These are phyloP conservation scores for Filobasidium floriforme DNA, from an alignment of 768 basidiomycete genomes.

Conservation along the genomic window DNA sequence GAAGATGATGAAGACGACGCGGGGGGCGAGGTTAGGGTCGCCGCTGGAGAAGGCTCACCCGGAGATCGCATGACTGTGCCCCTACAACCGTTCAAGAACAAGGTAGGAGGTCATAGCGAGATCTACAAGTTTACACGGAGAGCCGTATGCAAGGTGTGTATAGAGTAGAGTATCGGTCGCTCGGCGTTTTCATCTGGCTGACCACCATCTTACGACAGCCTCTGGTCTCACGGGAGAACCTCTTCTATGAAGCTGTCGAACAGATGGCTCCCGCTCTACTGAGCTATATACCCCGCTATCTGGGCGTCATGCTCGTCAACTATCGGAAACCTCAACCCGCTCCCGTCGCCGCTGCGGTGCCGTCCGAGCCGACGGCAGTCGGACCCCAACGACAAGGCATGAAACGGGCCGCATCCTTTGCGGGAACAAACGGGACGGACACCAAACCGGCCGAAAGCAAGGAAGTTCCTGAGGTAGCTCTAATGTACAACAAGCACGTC, in stretches of 20 bases:
- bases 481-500: slow-evolving; percentile 91
- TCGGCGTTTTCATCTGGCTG: not conserved
- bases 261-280: slow-evolving; percentile 84
- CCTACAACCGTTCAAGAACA: slow-evolving; percentile 87
- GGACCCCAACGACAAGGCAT: not conserved
- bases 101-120: slow-evolving; percentile 93
- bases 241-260: slow-evolving; percentile 96
- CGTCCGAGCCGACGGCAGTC: slow-evolving; percentile 19
- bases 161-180: not conserved
- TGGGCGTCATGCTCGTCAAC: slow-evolving; percentile 97
- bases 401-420: slow-evolving; percentile 8
- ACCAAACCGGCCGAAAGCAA: slow-evolving; percentile 9
- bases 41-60: not conserved
- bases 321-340: slow-evolving; percentile 63
- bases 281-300: slow-evolving; percentile 91
- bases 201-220: slow-evolving; percentile 55
- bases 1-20: not conserved
- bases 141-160: slow-evolving; percentile 91
- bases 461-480: slow-evolving; percentile 87
- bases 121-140: slow-evolving; percentile 97
- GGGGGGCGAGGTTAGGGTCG: not conserved
- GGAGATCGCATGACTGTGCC: slow-evolving; percentile 58
- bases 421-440: not conserved
- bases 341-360: not conserved
- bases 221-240: slow-evolving; percentile 88